Evolutionary conservation across 2,329 filamentous ascomycete genomes (phyloP).

Genomic region (Colletotrichum lindemuthianum): DNA sequence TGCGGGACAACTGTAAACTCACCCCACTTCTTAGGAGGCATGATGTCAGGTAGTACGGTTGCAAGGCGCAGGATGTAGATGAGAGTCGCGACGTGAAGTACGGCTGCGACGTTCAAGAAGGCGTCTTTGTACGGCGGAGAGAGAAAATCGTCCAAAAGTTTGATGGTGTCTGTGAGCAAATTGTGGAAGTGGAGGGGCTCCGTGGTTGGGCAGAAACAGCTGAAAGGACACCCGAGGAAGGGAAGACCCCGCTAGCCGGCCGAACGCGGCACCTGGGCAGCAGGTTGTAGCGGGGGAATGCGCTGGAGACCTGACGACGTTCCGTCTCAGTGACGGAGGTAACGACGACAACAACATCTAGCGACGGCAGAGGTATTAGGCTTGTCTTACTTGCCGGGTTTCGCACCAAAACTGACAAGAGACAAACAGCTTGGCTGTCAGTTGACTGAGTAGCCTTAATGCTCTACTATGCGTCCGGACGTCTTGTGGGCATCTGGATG

Average conservation of each 20-base stretch:
- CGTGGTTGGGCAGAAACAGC: slow-evolving; percentile 34
- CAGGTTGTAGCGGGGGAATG: slow-evolving; percentile 23
- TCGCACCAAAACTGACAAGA: too few species aligned
- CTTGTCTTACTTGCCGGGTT: too few species aligned
- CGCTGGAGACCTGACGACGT: slow-evolving; percentile 16
- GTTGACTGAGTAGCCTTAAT: too few species aligned
- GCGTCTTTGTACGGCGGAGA: not conserved
- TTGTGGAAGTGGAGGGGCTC: slow-evolving; percentile 30
- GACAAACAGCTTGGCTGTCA: too few species aligned
- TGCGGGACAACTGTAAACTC: slow-evolving; percentile 41
- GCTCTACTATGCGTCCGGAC: too few species aligned
- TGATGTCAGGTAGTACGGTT: slow-evolving; percentile 45
- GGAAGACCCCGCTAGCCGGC: slow-evolving; percentile 20
- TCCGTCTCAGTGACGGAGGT: slow-evolving; percentile 6
- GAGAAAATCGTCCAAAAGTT: slow-evolving; percentile 7
- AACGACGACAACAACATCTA: slow-evolving; percentile 2
- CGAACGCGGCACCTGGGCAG: slow-evolving; percentile 28
- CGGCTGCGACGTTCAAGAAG: too few species aligned
- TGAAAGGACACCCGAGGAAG: slow-evolving; percentile 25
- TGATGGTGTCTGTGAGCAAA: slow-evolving; percentile 24
- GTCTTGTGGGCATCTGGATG: too few species aligned
- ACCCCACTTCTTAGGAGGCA: slow-evolving; percentile 58
- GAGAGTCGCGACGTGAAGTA: too few species aligned
- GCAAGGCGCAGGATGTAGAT: slow-evolving; percentile 13
- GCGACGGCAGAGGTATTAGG: not conserved